Percentiles rank a stretch among this genome's conserved stretches.
phyloP scores from a whole-genome alignment of 2,329 filamentous ascomycete genomes.

The Sporothrix euskadiensis region DNA sequence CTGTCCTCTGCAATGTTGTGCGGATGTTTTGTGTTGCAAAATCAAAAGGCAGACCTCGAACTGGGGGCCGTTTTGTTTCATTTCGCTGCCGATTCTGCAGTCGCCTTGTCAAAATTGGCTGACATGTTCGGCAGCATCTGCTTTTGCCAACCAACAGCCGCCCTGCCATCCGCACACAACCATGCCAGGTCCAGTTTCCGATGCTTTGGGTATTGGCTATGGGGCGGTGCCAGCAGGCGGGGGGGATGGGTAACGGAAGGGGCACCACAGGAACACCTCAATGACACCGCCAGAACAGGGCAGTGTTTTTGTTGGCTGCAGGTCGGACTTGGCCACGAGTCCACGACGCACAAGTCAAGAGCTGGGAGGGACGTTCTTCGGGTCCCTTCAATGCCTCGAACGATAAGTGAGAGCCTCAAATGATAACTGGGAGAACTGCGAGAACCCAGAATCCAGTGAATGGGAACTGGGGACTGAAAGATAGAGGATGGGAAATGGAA shows the following conservation, averaged over 20 bases:
- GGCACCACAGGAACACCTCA: not conserved
- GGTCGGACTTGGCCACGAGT: not conserved
- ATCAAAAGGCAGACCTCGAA: not conserved
- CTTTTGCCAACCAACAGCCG: not conserved
- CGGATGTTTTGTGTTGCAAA: not conserved
- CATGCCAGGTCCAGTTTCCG: not conserved
- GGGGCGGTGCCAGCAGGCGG: not conserved
- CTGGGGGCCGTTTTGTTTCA: not conserved
- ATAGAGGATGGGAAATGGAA: not conserved
- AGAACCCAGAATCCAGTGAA: not conserved
- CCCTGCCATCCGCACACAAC: not conserved
- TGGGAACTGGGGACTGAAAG: not conserved
- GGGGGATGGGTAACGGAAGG: not conserved
- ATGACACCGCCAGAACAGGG: not conserved
- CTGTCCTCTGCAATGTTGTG: not conserved
- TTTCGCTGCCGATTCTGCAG: not conserved
- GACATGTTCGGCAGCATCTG: not conserved
- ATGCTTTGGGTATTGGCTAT: slow-evolving; percentile 11
- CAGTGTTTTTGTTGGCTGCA: not conserved
- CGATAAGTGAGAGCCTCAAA: not conserved
- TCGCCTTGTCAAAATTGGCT: not conserved
- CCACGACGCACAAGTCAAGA: not conserved
- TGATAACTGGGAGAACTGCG: not conserved
- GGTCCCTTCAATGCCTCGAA: not conserved
- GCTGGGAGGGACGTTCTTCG: not conserved